Evolutionary conservation across 73 alveolate genomes (phyloP).

Genomic region (Paramecium octaurelia): DNA sequence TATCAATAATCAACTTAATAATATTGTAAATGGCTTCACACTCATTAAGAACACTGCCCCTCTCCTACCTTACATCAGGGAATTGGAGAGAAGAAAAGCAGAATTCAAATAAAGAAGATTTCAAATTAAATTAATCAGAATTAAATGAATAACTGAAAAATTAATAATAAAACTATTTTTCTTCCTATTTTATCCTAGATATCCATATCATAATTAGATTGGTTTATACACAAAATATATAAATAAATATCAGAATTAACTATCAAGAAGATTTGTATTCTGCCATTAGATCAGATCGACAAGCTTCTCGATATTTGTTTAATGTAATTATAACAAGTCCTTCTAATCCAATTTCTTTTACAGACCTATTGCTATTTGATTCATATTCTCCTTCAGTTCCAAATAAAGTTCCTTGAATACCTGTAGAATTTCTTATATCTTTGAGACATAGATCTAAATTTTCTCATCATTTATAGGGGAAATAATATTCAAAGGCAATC

Average conservation of each 20-base stretch:
- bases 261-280: not conserved
- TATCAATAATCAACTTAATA: not conserved
- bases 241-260: not conserved
- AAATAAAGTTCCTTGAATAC: not conserved
- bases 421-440: not conserved
- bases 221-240: not conserved
- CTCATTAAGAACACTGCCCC: not conserved
- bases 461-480: not conserved
- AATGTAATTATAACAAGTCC: not conserved
- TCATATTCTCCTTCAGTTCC: not conserved
- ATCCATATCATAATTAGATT: not conserved
- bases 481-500: not conserved
- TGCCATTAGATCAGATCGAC: constrained; percentile 13
- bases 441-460: not conserved
- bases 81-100: not conserved
- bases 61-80: not conserved
- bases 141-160: constrained; percentile 4
- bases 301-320: not conserved
- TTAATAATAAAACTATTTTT: not conserved
- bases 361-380: not conserved
- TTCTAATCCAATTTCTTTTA: not conserved
- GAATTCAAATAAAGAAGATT: not conserved
- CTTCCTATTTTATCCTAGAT: not conserved
- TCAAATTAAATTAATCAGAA: not conserved
- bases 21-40: not conserved